Evolutionary conservation across 345 rosid genomes (phyloP).

Genomic region (Dipteronia dyeriana): DNA sequence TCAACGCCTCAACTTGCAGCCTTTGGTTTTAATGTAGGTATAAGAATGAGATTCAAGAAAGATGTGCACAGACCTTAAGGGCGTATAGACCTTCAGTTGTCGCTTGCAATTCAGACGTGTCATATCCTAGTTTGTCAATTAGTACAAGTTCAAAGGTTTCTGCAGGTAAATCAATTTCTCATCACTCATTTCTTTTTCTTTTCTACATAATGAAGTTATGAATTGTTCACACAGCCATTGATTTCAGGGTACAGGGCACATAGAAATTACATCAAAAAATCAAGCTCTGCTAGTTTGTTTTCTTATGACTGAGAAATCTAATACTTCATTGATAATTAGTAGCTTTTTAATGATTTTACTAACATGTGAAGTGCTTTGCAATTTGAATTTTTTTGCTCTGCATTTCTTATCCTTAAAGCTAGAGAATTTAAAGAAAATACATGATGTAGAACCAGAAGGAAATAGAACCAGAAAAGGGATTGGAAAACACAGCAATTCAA

Average conservation of each 20-base stretch:
- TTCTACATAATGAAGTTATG: background rate
- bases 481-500: too few relatives aligned
- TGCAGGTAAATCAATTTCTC: constrained; percentile 18
- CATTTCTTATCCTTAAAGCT: background rate
- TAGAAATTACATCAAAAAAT: background rate
- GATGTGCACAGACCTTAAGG: background rate
- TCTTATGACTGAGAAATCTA: background rate
- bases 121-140: constrained; percentile 12
- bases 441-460: too few relatives aligned
- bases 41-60: constrained; percentile 7
- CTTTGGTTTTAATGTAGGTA: background rate
- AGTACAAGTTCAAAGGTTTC: constrained; percentile 5
- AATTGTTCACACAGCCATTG: background rate
- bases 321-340: background rate
- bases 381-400: background rate
- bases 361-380: background rate
- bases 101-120: constrained; percentile 11
- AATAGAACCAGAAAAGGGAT: too few relatives aligned
- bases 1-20: background rate
- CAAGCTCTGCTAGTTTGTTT: background rate
- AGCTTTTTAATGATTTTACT: background rate
- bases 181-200: background rate
- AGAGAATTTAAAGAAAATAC: background rate
- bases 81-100: background rate
- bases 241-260: background rate